phyloP scores from a whole-genome alignment of 2,329 filamentous ascomycete species.

The Fusarium aywerte region DNA sequence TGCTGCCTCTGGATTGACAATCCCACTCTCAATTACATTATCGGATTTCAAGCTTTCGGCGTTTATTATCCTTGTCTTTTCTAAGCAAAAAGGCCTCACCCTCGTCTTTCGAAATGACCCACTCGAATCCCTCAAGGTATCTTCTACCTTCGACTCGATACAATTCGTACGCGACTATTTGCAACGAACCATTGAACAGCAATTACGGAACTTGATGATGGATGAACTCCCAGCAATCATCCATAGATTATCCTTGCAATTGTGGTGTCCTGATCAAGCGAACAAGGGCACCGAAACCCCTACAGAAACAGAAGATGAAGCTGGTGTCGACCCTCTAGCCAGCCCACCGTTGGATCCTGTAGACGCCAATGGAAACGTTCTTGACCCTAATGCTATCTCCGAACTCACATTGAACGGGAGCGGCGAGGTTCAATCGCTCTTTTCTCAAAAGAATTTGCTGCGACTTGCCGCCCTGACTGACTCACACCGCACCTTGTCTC shows the following conservation, averaged over 20 bases:
- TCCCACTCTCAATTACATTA: slow-evolving; percentile 95
- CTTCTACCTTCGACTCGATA: slow-evolving; percentile 98
- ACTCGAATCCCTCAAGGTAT: slow-evolving; percentile 96
- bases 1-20: slow-evolving; percentile 90
- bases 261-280: slow-evolving; percentile 88
- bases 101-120: slow-evolving; percentile 98
- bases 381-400: slow-evolving; percentile 80
- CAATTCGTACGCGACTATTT: slow-evolving; percentile 98
- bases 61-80: slow-evolving; percentile 98
- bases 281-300: slow-evolving; percentile 60
- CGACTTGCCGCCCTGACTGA: slow-evolving; percentile 84
- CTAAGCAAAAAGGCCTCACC: slow-evolving; percentile 94
- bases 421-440: slow-evolving; percentile 86
- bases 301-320: slow-evolving; percentile 64
- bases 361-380: slow-evolving; percentile 79
- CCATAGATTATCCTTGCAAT: slow-evolving; percentile 85
- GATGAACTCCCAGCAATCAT: slow-evolving; percentile 97
- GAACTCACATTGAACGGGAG: slow-evolving; percentile 81
- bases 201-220: slow-evolving; percentile 94
- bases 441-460: slow-evolving; percentile 93
- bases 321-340: slow-evolving; percentile 80
- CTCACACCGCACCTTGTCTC: slow-evolving; percentile 87
- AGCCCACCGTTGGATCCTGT: slow-evolving; percentile 85
- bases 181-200: slow-evolving; percentile 93
- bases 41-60: slow-evolving; percentile 96